phyloP scores from a whole-genome alignment of 495 filamentous ascomycete species.

The Aspergillus campestris region DNA sequence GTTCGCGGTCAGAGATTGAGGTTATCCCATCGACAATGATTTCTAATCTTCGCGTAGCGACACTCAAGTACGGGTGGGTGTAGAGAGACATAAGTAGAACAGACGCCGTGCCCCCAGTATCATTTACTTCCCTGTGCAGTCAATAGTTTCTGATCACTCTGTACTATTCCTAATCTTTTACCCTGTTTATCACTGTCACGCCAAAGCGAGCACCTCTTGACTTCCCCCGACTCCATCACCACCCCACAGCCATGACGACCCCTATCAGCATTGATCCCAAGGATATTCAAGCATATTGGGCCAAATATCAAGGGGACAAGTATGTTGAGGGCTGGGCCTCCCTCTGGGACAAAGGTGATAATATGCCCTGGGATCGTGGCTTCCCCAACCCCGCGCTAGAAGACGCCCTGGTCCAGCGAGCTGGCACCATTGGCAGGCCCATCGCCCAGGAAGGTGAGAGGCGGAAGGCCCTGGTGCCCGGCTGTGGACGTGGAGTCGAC shows the following conservation, averaged over 20 bases:
- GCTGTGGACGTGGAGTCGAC: slow-evolving; percentile 72
- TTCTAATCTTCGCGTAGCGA: slow-evolving; percentile 2
- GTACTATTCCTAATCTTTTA: slow-evolving; percentile 6
- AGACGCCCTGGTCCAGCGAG: slow-evolving; percentile 47
- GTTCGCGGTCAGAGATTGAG: slow-evolving; percentile 6
- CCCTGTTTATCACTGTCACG: slow-evolving; percentile 8
- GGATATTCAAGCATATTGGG: slow-evolving; percentile 18
- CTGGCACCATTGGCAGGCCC: slow-evolving; percentile 36
- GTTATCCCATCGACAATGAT: slow-evolving; percentile 6
- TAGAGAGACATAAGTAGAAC: slow-evolving; percentile 4
- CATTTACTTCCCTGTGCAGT: slow-evolving; percentile 3
- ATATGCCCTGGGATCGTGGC: slow-evolving; percentile 63
- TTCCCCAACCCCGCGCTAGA: slow-evolving; percentile 57
- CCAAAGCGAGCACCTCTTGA: slow-evolving; percentile 6
- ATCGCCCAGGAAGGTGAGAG: slow-evolving; percentile 16
- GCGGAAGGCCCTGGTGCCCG: slow-evolving; percentile 53
- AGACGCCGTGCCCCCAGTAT: slow-evolving; percentile 5
- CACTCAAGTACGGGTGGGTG: slow-evolving; percentile 6
- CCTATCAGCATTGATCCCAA: slow-evolving; percentile 16
- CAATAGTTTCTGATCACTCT: slow-evolving; percentile 7
- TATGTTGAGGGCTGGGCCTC: slow-evolving; percentile 48
- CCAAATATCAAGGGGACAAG: slow-evolving; percentile 21
- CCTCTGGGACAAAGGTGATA: slow-evolving; percentile 52
- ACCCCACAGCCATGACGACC: slow-evolving; percentile 14
- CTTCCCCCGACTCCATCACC: slow-evolving; percentile 4